Evolutionary conservation across 139 green algal species (phyloP), one percentile per base, ranked within the genome.

Genomic region (Chlamydomonas sp.): DNA sequence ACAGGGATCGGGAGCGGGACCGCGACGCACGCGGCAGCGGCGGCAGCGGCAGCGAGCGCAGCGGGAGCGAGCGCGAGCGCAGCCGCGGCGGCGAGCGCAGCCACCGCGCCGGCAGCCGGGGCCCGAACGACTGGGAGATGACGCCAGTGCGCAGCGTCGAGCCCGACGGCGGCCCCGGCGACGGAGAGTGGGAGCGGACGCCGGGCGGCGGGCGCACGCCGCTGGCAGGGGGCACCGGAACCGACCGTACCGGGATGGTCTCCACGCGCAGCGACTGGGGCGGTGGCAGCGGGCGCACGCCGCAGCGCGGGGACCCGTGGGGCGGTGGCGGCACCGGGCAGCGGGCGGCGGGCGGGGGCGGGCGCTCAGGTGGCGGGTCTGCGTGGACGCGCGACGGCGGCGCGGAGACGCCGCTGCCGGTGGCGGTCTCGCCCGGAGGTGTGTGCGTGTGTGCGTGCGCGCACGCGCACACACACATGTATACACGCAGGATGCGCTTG

Each of bases 111-210:
- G 58, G 69, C 13, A 33, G 54, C n/a, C 20, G 50, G 0, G 63
- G 57, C n/a, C 35, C 31, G 63, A 67, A 73, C 39, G 67, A 50
- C 22, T 77, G 78, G 78, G 77, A 83, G 1, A 13, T 70, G 1
- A 72, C 73, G 16, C 78, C 77, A 4, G 62, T 63, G 31, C 49
- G 75, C 22, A 64, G 62, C 39, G 48, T 48, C 59, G 69, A 69
- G 66, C 26, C 16, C 6, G n/a, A 13, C 26, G 24, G 13, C 6
- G 10, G 33, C 20, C 22, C 10, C 30, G 65, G 64, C 2, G 76
- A 80, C 34, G 71, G 76, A 34, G 85, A 90, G 43, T 91, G 75
- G 75, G 75, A 74, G 33, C 43, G 73, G 58, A 80, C 75, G 8
- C 75, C 75, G 5, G 33, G n/a, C n/a, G n/a, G n/a, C n/a, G n/a